Evolutionary conservation across 2,329 filamentous ascomycete species (phyloP).

Genomic region (Penicillium sp.): DNA sequence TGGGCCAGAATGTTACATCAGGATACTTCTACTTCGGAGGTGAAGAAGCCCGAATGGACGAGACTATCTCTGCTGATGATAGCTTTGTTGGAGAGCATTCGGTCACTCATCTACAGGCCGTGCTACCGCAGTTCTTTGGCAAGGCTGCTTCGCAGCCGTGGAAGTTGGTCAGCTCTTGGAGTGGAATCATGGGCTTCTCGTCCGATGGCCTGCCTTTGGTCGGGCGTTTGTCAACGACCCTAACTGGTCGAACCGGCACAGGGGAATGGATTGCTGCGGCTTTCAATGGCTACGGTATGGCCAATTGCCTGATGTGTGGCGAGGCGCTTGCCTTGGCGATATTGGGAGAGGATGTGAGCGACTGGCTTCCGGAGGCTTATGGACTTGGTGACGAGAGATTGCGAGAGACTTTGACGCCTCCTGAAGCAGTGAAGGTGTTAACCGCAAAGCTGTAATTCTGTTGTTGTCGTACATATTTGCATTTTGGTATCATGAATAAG

Average conservation of each 20-base stretch:
- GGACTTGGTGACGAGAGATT: conserved; percentile 17
- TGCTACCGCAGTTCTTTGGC: conserved; percentile 23
- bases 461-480: background rate
- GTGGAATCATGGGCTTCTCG: conserved; percentile 51
- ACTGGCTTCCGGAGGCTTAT: conserved; percentile 30
- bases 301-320: conserved; percentile 47
- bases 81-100: conserved; percentile 16
- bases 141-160: conserved; percentile 8
- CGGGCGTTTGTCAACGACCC: conserved; percentile 46
- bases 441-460: conserved; percentile 12
- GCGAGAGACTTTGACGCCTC: conserved; percentile 11
- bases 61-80: conserved; percentile 25
- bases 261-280: conserved; percentile 56
- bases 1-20: conserved; percentile 25
- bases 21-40: conserved; percentile 31
- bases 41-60: conserved; percentile 20
- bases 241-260: conserved; percentile 29
- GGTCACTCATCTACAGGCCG: conserved; percentile 16
- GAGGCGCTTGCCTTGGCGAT: conserved; percentile 30
- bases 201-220: conserved; percentile 53
- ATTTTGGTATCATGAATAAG: background rate
- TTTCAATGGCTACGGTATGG: conserved; percentile 68
- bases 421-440: conserved; percentile 13
- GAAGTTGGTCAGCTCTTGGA: conserved; percentile 29
- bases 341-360: conserved; percentile 23